Base-by-base conservation (phyloP, 441 rosid species). In the Rhodomyrtus psidioides region DNA sequence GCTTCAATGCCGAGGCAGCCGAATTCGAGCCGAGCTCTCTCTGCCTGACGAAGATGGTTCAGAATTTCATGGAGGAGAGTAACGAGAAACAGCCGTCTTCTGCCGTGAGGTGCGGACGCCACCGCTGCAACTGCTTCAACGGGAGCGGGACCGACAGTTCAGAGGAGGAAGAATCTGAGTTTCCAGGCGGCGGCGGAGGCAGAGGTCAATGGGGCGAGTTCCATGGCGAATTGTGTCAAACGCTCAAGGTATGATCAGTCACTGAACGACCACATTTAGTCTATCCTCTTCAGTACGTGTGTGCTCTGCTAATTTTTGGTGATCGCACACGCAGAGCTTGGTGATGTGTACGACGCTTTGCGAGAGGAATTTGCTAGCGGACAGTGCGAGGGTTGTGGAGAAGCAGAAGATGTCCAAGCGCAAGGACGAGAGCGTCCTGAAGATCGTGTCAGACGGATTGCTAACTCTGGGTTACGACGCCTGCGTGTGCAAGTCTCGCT, bases 21-120 rank as follows among this genome's bases (percentile, higher is more conserved):
- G 98, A 94, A 79, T 92, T 94, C 62, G 99, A 95, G 91, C 99
- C 99, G 83, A 96, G 97, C 92, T 96, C 99, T 1, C 90, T 91
- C 10, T 96, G 97, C 87, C 90, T 97, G 87, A 92, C 91, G 46
- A 94, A 92, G 85, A 95, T 96, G 98, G 98, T 96, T 30, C 91
- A 89, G 86, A 94, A 92, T 90, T 96, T 93, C 91, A 94, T 97
- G 14, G 99, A 95, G 87, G 98, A 92, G 55, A 91, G 87, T 87
- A 89, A 91, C 87, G 95, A 93, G 84, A 92, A 91, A 89, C 92
- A 89, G 82, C 82, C 92, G 28, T 85, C 87, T 23, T 87, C 90
- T 1, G 83, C 84, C 13, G 79, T 70, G n/a, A 89, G 92, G 85
- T 96, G 98, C 46, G 79, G 91, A 49, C 93, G 93, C 30, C 90